These are phyloP conservation scores for Saposhnikovia divaricata DNA, from an alignment of 129 eudicot species.

Conservation along the genomic window DNA sequence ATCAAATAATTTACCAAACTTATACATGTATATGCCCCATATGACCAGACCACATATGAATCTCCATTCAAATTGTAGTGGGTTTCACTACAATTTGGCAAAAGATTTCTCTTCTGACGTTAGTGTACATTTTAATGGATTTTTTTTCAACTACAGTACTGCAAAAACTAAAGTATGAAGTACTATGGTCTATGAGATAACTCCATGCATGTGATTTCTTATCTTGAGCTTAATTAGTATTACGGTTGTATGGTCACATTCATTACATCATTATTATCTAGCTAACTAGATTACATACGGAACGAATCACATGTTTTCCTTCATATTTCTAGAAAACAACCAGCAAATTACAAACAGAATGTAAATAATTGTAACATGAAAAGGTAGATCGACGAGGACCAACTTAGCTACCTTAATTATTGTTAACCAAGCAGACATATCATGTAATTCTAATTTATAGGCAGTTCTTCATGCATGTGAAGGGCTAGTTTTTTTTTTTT, in stretches of 20 bases:
- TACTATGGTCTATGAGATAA: no score
- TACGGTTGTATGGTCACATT: background rate
- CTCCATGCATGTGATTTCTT: background rate
- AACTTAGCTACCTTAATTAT: background rate
- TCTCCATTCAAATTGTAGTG: background rate
- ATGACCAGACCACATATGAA: background rate
- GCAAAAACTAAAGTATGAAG: background rate
- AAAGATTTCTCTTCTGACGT: no score
- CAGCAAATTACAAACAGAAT: background rate
- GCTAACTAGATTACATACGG: background rate
- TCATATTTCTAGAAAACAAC: background rate
- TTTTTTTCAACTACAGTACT: no score
- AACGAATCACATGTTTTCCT: conserved; percentile 1
- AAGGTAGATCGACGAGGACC: background rate
- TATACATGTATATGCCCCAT: no score
- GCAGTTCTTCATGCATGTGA: no score
- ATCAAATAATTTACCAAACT: background rate
- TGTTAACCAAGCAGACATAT: background rate
- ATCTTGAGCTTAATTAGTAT: background rate
- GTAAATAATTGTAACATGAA: background rate
- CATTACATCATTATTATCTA: background rate
- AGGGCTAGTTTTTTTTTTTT: no score
- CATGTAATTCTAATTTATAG: background rate
- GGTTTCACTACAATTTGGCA: no score
- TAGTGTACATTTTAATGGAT: no score